phyloP scores from a whole-genome alignment of 345 rosid species.

The Theobroma cacao region DNA sequence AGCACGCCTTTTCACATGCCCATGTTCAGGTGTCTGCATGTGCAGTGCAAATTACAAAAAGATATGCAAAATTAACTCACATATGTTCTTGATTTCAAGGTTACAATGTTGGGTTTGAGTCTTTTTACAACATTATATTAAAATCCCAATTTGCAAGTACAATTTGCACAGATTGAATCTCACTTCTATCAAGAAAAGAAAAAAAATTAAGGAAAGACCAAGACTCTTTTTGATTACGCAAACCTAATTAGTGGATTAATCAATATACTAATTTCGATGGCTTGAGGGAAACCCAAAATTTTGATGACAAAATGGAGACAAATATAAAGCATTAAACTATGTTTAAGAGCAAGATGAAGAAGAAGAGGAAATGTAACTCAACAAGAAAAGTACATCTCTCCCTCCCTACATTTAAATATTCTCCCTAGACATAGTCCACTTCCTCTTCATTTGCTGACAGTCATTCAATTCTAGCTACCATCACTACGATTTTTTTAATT shows the following conservation, averaged over 20 bases:
- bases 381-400: neutral
- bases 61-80: neutral
- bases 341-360: neutral
- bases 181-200: neutral
- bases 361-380: neutral
- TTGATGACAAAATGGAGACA: neutral
- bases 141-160: no score
- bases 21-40: neutral
- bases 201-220: neutral
- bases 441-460: neutral
- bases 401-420: neutral
- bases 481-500: no score
- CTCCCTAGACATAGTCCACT: neutral
- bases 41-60: constrained; percentile 13
- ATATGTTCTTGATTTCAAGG: neutral
- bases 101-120: neutral
- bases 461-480: neutral
- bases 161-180: neutral
- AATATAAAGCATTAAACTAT: neutral
- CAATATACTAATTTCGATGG: neutral
- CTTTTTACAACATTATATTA: no score
- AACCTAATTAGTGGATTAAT: neutral
- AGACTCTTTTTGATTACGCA: neutral
- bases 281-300: neutral
- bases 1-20: constrained; percentile 4